phyloP scores from a whole-genome alignment of 352 stramenopile genomes.

The Peronosclerospora sorghi region DNA sequence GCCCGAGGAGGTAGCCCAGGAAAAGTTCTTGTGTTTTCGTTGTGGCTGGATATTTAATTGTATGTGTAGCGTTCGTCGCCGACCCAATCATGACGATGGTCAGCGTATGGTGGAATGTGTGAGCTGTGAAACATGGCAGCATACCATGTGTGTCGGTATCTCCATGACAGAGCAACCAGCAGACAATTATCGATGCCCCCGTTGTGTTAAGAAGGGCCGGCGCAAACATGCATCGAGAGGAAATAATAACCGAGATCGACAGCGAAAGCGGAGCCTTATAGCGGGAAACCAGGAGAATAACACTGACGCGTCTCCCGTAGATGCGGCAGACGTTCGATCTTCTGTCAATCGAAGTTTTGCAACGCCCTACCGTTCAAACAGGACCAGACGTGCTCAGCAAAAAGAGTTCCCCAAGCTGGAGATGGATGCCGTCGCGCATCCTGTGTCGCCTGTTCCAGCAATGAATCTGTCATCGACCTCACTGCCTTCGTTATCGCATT shows the following conservation, averaged over 20 bases:
- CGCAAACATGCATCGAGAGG: constrained; percentile 12
- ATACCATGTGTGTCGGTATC: constrained; percentile 56
- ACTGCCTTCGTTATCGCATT: constrained; percentile 9
- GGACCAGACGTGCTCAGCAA: constrained; percentile 6
- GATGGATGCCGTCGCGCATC: constrained; percentile 11
- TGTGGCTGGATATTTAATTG: constrained; percentile 70
- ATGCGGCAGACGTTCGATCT: constrained; percentile 13
- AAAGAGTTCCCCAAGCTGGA: constrained; percentile 8
- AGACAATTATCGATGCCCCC: constrained; percentile 42
- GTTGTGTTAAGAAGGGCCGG: constrained; percentile 27
- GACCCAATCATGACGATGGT: constrained; percentile 57
- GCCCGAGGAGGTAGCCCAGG: constrained; percentile 24
- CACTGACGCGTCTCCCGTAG: constrained; percentile 6
- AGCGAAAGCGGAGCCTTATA: constrained; percentile 9
- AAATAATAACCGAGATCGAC: constrained; percentile 11
- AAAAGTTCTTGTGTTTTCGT: constrained; percentile 50
- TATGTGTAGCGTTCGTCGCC: constrained; percentile 35
- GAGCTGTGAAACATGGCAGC: constrained; percentile 60
- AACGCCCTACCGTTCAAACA: constrained; percentile 8
- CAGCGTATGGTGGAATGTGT: constrained; percentile 67
- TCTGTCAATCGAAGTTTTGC: constrained; percentile 6
- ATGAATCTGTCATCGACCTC: constrained; percentile 13
- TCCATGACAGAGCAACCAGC: constrained; percentile 34
- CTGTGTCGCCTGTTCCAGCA: constrained; percentile 8
- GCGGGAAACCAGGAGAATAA: constrained; percentile 5